These are phyloP conservation scores for Pyrus hybrid DNA, from an alignment of 331 rosid genomes.

Conservation along the genomic window DNA sequence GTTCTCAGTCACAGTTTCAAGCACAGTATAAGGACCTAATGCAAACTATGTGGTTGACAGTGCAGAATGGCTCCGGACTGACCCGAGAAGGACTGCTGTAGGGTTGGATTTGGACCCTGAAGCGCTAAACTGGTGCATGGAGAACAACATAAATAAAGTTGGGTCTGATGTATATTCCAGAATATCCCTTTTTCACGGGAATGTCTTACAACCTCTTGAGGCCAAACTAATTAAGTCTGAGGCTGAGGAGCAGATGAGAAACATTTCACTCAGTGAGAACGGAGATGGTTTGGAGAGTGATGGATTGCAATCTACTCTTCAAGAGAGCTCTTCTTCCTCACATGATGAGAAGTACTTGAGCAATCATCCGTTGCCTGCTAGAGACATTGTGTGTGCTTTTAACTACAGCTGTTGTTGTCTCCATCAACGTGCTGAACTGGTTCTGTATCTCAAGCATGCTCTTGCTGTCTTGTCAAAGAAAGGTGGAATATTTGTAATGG, in stretches of 20 bases:
- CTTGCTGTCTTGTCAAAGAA: slow-evolving; percentile 50
- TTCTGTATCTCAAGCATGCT: slow-evolving; percentile 74
- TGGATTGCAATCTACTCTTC: slow-evolving; percentile 29
- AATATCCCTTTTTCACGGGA: slow-evolving; percentile 84
- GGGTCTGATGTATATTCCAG: slow-evolving; percentile 77
- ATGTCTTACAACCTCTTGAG: slow-evolving; percentile 70
- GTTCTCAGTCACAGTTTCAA: neutral
- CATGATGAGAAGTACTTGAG: slow-evolving; percentile 22
- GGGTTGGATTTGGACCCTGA: slow-evolving; percentile 85
- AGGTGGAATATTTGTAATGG: slow-evolving; percentile 95
- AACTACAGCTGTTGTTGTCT: slow-evolving; percentile 93
- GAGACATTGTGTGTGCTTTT: slow-evolving; percentile 88
- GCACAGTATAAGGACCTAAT: neutral
- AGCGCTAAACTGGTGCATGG: slow-evolving; percentile 82
- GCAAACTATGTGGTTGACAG: slow-evolving; percentile 34
- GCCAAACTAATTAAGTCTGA: slow-evolving; percentile 50
- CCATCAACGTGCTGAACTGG: slow-evolving; percentile 69
- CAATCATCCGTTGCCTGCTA: slow-evolving; percentile 36
- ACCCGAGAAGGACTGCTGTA: slow-evolving; percentile 74
- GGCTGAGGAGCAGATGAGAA: slow-evolving; percentile 38
- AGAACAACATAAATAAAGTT: slow-evolving; percentile 56
- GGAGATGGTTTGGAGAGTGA: slow-evolving; percentile 11
- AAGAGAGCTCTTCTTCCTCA: slow-evolving; percentile 27
- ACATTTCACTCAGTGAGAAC: slow-evolving; percentile 37
- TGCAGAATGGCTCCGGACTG: slow-evolving; percentile 63